Conservation (phyloP, 805 yeast species). For the Kodamaea restingae region DNA sequence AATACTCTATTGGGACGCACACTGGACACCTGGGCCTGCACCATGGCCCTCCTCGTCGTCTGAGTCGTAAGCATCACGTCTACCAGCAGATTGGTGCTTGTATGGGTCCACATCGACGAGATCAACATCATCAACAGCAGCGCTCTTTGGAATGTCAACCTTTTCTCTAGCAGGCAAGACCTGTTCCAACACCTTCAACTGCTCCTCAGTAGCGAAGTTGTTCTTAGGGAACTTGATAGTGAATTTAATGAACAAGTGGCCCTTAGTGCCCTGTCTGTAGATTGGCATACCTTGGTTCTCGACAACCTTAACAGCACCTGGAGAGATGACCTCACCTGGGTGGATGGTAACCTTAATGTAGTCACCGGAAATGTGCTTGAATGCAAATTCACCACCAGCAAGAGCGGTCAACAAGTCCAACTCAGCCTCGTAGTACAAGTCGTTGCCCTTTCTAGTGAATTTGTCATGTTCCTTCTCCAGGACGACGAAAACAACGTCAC, state of each 20-base stretch:
- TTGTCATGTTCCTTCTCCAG: constrained; percentile 83
- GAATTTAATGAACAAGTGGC: constrained; percentile 83
- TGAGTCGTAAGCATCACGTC: constrained; percentile 43
- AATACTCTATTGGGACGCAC: constrained; percentile 75
- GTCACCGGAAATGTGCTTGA: constrained; percentile 90
- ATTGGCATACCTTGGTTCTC: constrained; percentile 98
- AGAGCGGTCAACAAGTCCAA: constrained; percentile 90
- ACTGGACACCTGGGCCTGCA: constrained; percentile 76
- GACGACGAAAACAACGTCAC: constrained; percentile 90
- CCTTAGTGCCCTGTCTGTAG: constrained; percentile 79
- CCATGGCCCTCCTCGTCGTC: constrained; percentile 48
- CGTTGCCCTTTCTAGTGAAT: constrained; percentile 87
- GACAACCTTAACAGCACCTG: constrained; percentile 75
- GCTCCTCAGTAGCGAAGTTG: constrained; percentile 70
- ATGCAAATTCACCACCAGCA: constrained; percentile 89
- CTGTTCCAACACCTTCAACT: constrained; percentile 65
- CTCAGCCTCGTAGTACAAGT: constrained; percentile 79
- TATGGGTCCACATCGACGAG: constrained; percentile 64
- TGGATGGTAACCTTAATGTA: constrained; percentile 75
- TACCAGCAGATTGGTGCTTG: constrained; percentile 45
- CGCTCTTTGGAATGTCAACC: constrained; percentile 61
- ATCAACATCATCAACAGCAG: constrained; percentile 76
- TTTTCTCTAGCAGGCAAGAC: constrained; percentile 75
- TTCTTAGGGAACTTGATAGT: constrained; percentile 81
- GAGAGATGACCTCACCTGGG: constrained; percentile 91